Percentiles rank a stretch among this genome's conserved stretches.
Evolutionary conservation across 371 early-diverging fungal species (phyloP).

Genomic region (Mucor indicus): DNA sequence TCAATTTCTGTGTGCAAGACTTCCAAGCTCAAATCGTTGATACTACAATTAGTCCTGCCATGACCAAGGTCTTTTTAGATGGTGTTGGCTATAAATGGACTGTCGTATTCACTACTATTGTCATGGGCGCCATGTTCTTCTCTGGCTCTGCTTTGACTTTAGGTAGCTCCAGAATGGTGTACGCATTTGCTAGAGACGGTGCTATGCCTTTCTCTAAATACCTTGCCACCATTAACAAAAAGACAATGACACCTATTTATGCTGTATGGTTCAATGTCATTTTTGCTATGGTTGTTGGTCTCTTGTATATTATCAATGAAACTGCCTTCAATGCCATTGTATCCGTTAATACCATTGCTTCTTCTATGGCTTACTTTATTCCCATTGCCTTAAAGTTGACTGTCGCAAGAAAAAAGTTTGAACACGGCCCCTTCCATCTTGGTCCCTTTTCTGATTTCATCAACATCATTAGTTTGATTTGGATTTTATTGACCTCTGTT

Average conservation of each 20-base stretch:
- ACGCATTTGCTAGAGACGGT: slow-evolving; percentile 74
- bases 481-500: slow-evolving; percentile 58
- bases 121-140: slow-evolving; percentile 58
- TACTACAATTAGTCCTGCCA: slow-evolving; percentile 32
- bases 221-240: slow-evolving; percentile 34
- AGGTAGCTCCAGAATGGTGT: slow-evolving; percentile 67
- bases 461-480: slow-evolving; percentile 47
- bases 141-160: slow-evolving; percentile 48
- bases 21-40: slow-evolving; percentile 42
- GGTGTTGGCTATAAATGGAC: slow-evolving; percentile 56
- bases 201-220: slow-evolving; percentile 59
- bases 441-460: slow-evolving; percentile 54
- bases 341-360: slow-evolving; percentile 63
- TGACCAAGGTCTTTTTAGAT: slow-evolving; percentile 59
- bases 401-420: slow-evolving; percentile 44
- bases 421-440: slow-evolving; percentile 59
- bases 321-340: slow-evolving; percentile 57
- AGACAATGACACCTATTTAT: slow-evolving; percentile 30
- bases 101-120: slow-evolving; percentile 45
- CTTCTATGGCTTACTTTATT: slow-evolving; percentile 64
- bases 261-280: slow-evolving; percentile 31
- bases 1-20: slow-evolving; percentile 45
- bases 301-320: slow-evolving; percentile 36
- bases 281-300: slow-evolving; percentile 32
- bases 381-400: slow-evolving; percentile 54